Conservation (phyloP, 805 yeast species). For the Saccharomyces paradoxus region DNA sequence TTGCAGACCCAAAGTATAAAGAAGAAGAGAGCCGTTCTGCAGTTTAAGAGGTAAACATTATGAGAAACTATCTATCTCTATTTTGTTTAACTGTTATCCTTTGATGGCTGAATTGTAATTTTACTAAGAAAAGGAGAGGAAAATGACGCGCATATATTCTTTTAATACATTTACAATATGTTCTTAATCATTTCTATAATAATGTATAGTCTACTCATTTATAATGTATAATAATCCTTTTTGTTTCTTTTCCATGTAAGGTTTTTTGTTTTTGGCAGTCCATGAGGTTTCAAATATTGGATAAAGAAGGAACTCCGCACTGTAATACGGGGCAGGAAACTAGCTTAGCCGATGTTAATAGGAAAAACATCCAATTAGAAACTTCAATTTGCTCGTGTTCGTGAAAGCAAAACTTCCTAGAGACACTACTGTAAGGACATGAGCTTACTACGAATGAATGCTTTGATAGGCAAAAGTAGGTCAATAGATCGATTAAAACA, state of each 20-base stretch:
- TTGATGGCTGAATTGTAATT: not conserved
- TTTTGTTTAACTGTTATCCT: not conserved
- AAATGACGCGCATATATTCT: not conserved
- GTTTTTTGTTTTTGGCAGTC: not conserved
- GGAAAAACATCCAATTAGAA: not conserved
- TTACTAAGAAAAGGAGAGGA: not conserved
- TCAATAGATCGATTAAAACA: constrained; percentile 11
- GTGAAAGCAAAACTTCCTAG: not conserved
- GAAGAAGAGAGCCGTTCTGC: not conserved
- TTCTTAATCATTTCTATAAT: not conserved
- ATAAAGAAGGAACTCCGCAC: not conserved
- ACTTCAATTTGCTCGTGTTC: not conserved
- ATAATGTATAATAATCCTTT: not conserved
- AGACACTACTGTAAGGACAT: not conserved
- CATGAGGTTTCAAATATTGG: not conserved
- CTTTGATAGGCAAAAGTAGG: not conserved
- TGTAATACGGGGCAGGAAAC: not conserved
- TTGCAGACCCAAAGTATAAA: not conserved
- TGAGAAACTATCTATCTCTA: not conserved
- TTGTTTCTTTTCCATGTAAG: not conserved
- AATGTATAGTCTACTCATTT: not conserved
- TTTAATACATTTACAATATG: not conserved
- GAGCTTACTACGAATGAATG: not conserved
- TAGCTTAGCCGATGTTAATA: not conserved
- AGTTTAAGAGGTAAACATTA: not conserved